These are phyloP conservation scores for Yarrowia osloensis DNA, from an alignment of 805 yeast genomes.

Conservation along the genomic window DNA sequence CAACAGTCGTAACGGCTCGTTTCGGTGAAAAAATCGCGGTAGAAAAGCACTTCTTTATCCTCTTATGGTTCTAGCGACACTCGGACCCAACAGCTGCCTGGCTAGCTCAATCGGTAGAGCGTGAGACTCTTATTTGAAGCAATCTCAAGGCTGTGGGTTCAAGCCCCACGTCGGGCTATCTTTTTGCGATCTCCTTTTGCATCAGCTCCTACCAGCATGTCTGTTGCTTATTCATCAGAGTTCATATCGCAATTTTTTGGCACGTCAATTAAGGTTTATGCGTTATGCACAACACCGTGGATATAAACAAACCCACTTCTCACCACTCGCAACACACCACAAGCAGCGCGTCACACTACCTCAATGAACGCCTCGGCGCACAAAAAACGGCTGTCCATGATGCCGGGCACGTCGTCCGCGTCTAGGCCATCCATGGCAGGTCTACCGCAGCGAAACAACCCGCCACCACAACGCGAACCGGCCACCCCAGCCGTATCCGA, in stretches of 20 bases:
- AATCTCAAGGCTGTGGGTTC: slow-evolving; percentile 23
- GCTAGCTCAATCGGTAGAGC: slow-evolving; percentile 24
- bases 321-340: slow-evolving; percentile 1
- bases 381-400: slow-evolving; percentile 29
- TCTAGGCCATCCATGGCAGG: slow-evolving; percentile 28
- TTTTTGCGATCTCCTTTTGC: background rate
- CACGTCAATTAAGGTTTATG: background rate
- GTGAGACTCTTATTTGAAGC: slow-evolving; percentile 13
- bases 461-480: slow-evolving; percentile 26
- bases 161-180: slow-evolving; percentile 24
- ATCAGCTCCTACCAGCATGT: background rate
- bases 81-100: slow-evolving; percentile 4
- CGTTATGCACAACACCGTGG: slow-evolving; percentile 26
- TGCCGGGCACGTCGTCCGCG: slow-evolving; percentile 30
- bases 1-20: too few species aligned
- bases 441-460: slow-evolving; percentile 21
- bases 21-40: too few species aligned
- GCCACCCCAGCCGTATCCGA: slow-evolving; percentile 15
- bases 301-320: slow-evolving; percentile 20
- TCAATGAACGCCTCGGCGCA: slow-evolving; percentile 27
- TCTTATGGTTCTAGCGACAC: too few species aligned
- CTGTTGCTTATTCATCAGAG: background rate
- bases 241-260: too few species aligned
- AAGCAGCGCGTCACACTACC: background rate
- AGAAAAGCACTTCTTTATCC: too few species aligned